Evolutionary conservation across 2,329 filamentous ascomycete genomes (phyloP), one percentile per base, ranked within the genome.

Genomic region (Scleromitrula shiraiana): DNA sequence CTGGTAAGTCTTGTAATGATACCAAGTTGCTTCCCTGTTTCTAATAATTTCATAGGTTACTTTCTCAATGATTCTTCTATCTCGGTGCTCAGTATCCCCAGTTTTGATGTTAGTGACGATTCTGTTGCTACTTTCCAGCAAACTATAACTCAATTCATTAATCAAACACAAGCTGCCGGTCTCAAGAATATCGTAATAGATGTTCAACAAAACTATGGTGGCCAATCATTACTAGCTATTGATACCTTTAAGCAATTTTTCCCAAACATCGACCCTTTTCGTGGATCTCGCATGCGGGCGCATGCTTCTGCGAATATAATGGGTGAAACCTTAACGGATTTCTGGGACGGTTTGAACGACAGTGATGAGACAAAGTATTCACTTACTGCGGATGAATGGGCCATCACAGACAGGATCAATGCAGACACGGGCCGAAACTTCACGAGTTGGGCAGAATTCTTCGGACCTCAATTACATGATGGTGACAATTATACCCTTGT

Each of bases 131-230:
- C 56, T 3, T 68, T 68, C 47, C 57, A 56, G 9, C 32, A 50
- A 12, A 55, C 65, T 2, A 59, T 70, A 15, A 23, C 49, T 2
- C 39, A 63, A 0, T 68, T 80, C 51, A 64, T 81, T 14, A 61
- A 65, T 0, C 63, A 65, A 20, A 70, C 69, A 15, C 68, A 69
- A 42, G 54, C 61, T 3, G 65, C 66, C 0, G 68, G 69, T 2
- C 78, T 78, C 58, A 74, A 67, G 12, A 78, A 76, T 59, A 65
- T 85, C 3, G 70, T 85, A 33, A 76, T 85, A 49, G 82, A 85
- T 53, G 56, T 85, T 4, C 71, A 76, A 4, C 69, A 67, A 6
- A 86, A 85, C 52, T 67, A 66, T 1, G 82, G 82, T 23, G 82
- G 82, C 0, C 60, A 79, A 7, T 70, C 75, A n/a, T 68, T 83